A percentile compares a stretch with the other conserved stretches of the same genome.
phyloP scores from a whole-genome alignment of 169 alveolate species.

The Cryptosporidium baileyi region DNA sequence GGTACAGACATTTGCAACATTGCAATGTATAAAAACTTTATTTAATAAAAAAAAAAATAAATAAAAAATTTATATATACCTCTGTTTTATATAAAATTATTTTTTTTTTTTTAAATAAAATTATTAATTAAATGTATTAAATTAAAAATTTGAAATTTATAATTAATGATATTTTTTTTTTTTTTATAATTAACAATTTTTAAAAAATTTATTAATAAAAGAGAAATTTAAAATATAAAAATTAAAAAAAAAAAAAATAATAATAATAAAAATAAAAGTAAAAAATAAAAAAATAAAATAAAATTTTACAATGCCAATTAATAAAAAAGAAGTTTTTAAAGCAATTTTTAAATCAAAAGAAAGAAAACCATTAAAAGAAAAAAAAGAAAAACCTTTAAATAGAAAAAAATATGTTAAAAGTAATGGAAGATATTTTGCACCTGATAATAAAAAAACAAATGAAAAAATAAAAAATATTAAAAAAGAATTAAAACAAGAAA shows the following conservation, averaged over 20 bases:
- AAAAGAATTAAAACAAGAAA: constrained; percentile 1
- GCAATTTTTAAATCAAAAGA: constrained; percentile 42
- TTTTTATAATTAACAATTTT: not conserved
- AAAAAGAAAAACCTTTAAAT: not conserved
- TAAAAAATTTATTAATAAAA: not conserved
- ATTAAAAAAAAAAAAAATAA: not conserved
- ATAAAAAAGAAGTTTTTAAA: constrained; percentile 40
- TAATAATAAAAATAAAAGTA: not conserved
- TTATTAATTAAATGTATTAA: no score
- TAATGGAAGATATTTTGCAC: constrained; percentile 38
- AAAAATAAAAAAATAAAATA: not conserved
- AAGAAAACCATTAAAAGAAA: constrained; percentile 47
- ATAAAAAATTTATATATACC: no score
- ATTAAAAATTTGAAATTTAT: no score
- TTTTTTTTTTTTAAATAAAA: no score
- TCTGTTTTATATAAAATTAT: no score
- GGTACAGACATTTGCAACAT: no score
- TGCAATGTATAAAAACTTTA: no score
- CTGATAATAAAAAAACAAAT: not conserved
- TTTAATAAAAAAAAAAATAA: no score
- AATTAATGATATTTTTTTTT: no score
- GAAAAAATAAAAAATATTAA: not conserved
- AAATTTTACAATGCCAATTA: constrained; percentile 59
- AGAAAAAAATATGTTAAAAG: constrained; percentile 23
- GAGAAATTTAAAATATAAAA: not conserved